These are phyloP conservation scores for Fusarium concolor DNA, from an alignment of 2,329 filamentous ascomycete genomes.

Conservation along the genomic window DNA sequence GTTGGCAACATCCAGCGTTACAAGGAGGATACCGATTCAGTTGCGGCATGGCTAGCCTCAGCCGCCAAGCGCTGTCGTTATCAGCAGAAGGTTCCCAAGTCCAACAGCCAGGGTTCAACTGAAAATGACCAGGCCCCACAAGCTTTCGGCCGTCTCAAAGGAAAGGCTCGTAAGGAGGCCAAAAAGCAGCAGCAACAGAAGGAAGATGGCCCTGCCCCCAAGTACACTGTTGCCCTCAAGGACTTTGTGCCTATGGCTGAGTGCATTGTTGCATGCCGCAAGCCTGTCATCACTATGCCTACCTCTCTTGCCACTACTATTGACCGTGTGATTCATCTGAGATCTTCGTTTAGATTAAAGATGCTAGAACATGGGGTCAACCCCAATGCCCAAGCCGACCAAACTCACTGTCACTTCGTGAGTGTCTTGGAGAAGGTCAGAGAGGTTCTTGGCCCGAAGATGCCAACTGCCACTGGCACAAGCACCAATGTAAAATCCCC, in stretches of 20 bases:
- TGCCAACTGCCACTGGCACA: no score
- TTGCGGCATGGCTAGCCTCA: background rate
- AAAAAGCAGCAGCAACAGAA: background rate
- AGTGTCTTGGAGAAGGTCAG: background rate
- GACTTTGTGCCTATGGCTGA: slow-evolving; percentile 12
- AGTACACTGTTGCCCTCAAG: background rate
- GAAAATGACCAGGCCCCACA: background rate
- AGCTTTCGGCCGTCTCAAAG: background rate
- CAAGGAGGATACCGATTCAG: background rate
- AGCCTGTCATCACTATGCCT: background rate
- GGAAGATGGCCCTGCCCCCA: background rate
- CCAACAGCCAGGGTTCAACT: background rate
- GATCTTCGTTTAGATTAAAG: background rate
- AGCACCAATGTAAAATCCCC: no score
- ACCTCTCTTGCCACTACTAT: background rate
- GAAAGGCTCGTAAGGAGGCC: background rate
- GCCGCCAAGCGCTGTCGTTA: background rate
- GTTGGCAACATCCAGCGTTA: background rate
- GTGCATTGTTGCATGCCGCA: background rate
- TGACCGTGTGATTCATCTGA: background rate
- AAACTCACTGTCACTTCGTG: background rate
- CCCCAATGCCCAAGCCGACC: background rate
- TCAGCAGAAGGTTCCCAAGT: background rate
- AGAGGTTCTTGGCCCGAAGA: background rate
- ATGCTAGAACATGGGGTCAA: background rate